These are phyloP conservation scores for Ceratocystis eucalypticola DNA, from an alignment of 2,329 filamentous ascomycete species.

Conservation along the genomic window DNA sequence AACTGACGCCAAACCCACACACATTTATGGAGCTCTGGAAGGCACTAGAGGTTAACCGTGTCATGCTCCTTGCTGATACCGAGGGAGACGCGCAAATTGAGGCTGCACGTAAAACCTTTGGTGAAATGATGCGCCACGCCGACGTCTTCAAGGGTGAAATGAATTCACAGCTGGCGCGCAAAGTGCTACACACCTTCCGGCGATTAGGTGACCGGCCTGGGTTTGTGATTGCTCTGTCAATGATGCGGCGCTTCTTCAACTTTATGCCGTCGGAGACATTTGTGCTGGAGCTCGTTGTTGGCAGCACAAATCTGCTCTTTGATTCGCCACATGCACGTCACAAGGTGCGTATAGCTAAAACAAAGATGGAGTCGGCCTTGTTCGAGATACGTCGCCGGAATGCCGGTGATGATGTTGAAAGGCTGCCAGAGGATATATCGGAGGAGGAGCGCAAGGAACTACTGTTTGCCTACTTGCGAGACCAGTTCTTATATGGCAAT, in stretches of 20 bases:
- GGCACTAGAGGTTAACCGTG: conserved; percentile 38
- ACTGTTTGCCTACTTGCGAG: conserved; percentile 31
- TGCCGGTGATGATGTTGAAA: conserved; percentile 23
- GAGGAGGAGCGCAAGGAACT: conserved; percentile 28
- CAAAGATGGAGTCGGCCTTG: conserved; percentile 30
- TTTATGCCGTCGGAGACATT: conserved; percentile 35
- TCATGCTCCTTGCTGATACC: conserved; percentile 27
- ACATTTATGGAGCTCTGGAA: conserved; percentile 59
- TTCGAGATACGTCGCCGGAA: conserved; percentile 9
- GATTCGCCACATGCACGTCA: conserved; percentile 30
- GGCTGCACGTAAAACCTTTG: conserved; percentile 33
- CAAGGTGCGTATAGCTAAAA: conserved; percentile 32
- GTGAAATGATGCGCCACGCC: conserved; percentile 36
- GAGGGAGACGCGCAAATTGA: conserved; percentile 25
- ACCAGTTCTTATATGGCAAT: conserved; percentile 13
- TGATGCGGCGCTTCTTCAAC: conserved; percentile 32
- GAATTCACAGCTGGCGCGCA: conserved; percentile 36
- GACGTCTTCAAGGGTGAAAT: conserved; percentile 31
- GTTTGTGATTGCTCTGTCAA: conserved; percentile 33
- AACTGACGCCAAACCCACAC: conserved; percentile 48
- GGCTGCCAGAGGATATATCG: conserved; percentile 26
- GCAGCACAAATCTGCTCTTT: conserved; percentile 33
- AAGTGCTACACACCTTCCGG: conserved; percentile 39
- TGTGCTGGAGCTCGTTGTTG: conserved; percentile 35
- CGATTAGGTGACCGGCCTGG: conserved; percentile 33